A percentile compares a stretch with the other conserved stretches of the same genome.
Evolutionary conservation across 2,329 filamentous ascomycete species (phyloP).

Genomic region (Colletotrichum destructivum): DNA sequence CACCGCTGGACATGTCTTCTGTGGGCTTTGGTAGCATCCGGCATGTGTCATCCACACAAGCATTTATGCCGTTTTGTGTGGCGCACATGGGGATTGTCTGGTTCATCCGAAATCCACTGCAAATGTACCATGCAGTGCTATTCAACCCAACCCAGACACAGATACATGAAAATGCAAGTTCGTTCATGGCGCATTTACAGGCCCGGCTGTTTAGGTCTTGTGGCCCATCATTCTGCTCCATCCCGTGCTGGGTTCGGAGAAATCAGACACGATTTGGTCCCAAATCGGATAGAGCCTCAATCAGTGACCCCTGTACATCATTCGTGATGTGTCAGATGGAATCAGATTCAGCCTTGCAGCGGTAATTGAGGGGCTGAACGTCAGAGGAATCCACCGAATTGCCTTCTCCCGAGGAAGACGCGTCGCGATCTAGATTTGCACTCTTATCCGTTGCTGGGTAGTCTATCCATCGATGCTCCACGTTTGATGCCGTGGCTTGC

Average conservation of each 20-base stretch:
- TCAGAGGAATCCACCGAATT: slow-evolving; percentile 20
- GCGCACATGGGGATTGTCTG: no score
- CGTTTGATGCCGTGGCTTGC: background rate
- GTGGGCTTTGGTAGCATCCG: no score
- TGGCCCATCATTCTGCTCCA: slow-evolving; percentile 2
- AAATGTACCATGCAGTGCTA: background rate
- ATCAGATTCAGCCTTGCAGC: slow-evolving; percentile 21
- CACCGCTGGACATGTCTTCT: no score
- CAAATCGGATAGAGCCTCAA: background rate
- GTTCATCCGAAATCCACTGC: background rate
- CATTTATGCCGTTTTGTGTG: no score
- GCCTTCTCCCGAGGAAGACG: slow-evolving; percentile 8
- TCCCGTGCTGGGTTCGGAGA: background rate
- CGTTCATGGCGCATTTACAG: background rate
- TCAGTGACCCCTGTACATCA: slow-evolving; percentile 11
- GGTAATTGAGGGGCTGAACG: background rate
- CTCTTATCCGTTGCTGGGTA: background rate
- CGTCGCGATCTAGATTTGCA: slow-evolving; percentile 6
- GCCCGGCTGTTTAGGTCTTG: background rate
- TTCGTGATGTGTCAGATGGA: background rate
- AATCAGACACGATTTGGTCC: background rate
- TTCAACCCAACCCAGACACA: background rate
- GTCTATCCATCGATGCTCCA: background rate
- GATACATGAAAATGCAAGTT: background rate
- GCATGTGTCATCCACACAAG: no score